Percentiles rank a stretch among this genome's conserved stretches.
Evolutionary conservation across 2,329 filamentous ascomycete species (phyloP).

Genomic region (Aspergillus sp.): DNA sequence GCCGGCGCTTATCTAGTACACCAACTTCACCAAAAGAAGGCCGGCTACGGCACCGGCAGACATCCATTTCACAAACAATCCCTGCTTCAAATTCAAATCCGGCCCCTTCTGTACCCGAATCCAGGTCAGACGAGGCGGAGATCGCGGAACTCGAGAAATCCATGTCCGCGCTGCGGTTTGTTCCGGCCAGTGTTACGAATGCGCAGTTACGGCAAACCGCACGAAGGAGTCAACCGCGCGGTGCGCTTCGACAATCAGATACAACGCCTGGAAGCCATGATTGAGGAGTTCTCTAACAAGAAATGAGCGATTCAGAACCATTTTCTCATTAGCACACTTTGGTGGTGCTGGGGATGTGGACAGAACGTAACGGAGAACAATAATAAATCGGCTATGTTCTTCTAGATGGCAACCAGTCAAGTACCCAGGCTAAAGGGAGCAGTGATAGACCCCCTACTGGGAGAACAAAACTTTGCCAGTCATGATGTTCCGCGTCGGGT

Average conservation of each 20-base stretch:
- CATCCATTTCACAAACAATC: conserved; percentile 25
- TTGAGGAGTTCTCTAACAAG: too few relatives aligned
- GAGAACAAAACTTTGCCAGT: too few relatives aligned
- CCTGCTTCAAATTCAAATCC: background rate
- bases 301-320: too few relatives aligned
- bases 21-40: conserved; percentile 33
- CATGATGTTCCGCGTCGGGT: too few relatives aligned
- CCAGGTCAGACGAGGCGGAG: conserved; percentile 22
- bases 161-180: conserved; percentile 47
- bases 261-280: too few relatives aligned
- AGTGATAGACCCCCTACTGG: too few relatives aligned
- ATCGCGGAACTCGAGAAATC: conserved; percentile 42
- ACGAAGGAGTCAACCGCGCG: background rate
- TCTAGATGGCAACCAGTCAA: too few relatives aligned
- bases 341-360: too few relatives aligned
- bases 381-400: too few relatives aligned
- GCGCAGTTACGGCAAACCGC: conserved; percentile 4
- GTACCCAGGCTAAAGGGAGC: too few relatives aligned
- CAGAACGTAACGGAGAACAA: too few relatives aligned
- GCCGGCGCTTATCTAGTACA: conserved; percentile 36
- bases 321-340: too few relatives aligned
- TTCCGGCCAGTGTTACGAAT: conserved; percentile 42
- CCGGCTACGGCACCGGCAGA: conserved; percentile 32
- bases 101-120: background rate
- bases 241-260: background rate